These are phyloP conservation scores for Hyparrhenia diplandra DNA, from an alignment of 176 grass and related monocot species.

Conservation along the genomic window DNA sequence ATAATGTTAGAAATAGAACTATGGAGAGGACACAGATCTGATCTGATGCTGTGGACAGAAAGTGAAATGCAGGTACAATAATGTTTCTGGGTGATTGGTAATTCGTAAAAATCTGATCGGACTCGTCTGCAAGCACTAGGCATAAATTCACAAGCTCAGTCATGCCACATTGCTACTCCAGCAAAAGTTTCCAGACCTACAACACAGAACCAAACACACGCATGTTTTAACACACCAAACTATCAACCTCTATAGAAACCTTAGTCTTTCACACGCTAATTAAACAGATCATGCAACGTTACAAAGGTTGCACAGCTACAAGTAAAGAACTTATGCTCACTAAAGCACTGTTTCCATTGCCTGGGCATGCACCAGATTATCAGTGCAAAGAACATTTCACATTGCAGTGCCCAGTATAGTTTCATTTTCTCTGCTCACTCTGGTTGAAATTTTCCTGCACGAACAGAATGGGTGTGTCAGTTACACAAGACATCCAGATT, in stretches of 20 bases:
- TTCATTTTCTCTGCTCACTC: slow-evolving; percentile 40
- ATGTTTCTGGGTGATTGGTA: background rate
- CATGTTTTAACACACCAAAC: slow-evolving; percentile 3
- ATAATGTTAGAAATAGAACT: slow-evolving; percentile 16
- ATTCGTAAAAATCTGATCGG: background rate
- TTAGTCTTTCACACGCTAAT: slow-evolving; percentile 9
- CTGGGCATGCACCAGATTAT: background rate
- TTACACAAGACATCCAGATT: background rate
- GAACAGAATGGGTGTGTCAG: slow-evolving; percentile 15
- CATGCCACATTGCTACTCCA: background rate
- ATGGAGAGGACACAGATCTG: slow-evolving; percentile 11
- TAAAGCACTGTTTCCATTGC: background rate
- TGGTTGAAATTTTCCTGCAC: slow-evolving; percentile 61
- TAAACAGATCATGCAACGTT: background rate
- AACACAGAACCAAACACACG: background rate
- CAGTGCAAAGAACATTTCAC: slow-evolving; percentile 2
- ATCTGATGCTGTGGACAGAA: background rate
- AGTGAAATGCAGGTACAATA: background rate
- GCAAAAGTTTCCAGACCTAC: background rate
- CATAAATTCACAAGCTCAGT: slow-evolving; percentile 14
- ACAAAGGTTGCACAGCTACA: slow-evolving; percentile 5
- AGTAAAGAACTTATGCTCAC: slow-evolving; percentile 5
- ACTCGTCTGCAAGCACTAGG: background rate
- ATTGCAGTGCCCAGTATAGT: slow-evolving; percentile 39
- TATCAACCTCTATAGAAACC: background rate